A percentile compares a stretch with the other conserved stretches of the same genome.
phyloP scores from a whole-genome alignment of 2,329 filamentous ascomycete species.

The Aureobasidium sp. region DNA sequence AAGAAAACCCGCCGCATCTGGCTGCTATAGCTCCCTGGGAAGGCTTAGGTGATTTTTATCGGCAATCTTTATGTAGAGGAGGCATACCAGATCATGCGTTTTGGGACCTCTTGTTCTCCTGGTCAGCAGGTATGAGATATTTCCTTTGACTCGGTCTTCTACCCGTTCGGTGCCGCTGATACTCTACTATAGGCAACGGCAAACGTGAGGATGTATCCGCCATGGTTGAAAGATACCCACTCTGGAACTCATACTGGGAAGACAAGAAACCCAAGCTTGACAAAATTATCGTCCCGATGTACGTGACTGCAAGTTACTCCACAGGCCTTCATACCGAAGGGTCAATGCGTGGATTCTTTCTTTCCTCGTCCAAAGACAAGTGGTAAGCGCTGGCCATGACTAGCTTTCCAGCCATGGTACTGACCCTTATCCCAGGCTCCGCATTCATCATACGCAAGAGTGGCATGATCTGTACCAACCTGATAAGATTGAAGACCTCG shows the following conservation, averaged over 20 bases:
- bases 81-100: no score
- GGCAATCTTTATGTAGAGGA: slow-evolving; percentile 53
- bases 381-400: no score
- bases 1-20: slow-evolving; percentile 45
- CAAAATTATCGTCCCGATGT: slow-evolving; percentile 29
- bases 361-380: slow-evolving; percentile 43
- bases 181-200: no score
- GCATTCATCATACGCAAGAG: slow-evolving; percentile 45
- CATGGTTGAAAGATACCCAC: no score
- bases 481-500: slow-evolving; percentile 42
- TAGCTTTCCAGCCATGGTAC: no score
- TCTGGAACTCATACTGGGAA: slow-evolving; percentile 26
- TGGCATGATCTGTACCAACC: slow-evolving; percentile 50
- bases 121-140: no score
- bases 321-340: slow-evolving; percentile 27
- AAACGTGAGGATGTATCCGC: no score
- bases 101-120: no score
- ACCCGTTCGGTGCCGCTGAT: no score
- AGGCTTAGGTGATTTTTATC: slow-evolving; percentile 51
- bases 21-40: slow-evolving; percentile 54
- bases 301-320: slow-evolving; percentile 27
- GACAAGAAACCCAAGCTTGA: slow-evolving; percentile 29
- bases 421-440: no score
- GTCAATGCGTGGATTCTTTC: slow-evolving; percentile 39
- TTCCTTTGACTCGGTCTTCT: no score